Evolutionary conservation across 1,284 basidiomycete genomes (phyloP).

Genomic region (Tausonia pullulans): DNA sequence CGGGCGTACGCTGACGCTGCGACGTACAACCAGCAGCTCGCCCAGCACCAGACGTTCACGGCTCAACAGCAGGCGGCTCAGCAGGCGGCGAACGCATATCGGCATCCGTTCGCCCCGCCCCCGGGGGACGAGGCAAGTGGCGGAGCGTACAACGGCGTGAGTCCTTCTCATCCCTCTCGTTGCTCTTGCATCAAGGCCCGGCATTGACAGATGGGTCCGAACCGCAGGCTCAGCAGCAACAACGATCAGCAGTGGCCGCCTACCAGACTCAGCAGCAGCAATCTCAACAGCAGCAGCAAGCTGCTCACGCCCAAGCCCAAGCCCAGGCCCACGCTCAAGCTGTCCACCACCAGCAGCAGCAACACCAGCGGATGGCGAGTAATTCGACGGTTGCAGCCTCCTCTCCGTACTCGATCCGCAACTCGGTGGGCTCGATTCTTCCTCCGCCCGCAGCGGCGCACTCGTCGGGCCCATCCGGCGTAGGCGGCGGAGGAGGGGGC

Average conservation of each 20-base stretch:
- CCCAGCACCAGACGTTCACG: conserved; percentile 86
- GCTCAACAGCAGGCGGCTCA: conserved; percentile 45
- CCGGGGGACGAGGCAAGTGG: not conserved
- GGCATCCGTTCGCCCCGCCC: conserved; percentile 31
- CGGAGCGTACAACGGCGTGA: not conserved
- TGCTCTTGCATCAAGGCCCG: no score
- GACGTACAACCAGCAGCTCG: conserved; percentile 84
- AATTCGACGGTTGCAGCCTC: not conserved
- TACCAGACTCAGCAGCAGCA: not conserved
- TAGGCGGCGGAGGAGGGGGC: not conserved
- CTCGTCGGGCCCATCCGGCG: conserved; percentile 23
- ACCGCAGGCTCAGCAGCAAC: conserved; percentile 4
- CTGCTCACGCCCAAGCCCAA: conserved; percentile 31
- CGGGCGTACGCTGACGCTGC: conserved; percentile 86
- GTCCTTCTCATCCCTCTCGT: no score
- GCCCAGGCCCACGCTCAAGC: conserved; percentile 19
- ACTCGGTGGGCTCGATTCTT: conserved; percentile 25
- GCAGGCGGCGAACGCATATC: conserved; percentile 50
- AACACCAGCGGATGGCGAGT: not conserved
- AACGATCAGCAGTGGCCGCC: not conserved
- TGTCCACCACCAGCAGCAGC: not conserved
- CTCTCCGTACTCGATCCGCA: conserved; percentile 12
- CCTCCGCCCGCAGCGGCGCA: conserved; percentile 30
- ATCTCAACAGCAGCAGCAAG: conserved; percentile 31
- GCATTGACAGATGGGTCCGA: no score